A percentile compares a stretch with the other conserved stretches of the same genome.
Evolutionary conservation across 495 filamentous ascomycete species (phyloP).

Genomic region (Aspergillus carlsbadensis): DNA sequence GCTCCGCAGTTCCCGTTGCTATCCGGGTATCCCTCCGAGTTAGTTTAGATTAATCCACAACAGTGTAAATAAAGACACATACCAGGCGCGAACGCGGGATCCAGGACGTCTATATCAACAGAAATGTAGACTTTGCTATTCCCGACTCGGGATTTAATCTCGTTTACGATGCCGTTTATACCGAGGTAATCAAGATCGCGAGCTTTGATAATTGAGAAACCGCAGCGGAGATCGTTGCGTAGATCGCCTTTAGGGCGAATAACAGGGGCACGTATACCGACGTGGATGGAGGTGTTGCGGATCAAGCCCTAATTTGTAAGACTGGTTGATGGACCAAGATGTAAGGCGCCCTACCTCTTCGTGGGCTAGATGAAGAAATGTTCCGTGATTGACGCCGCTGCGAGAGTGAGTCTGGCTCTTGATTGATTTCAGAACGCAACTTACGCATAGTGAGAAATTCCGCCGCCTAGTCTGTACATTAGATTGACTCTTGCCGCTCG

Average conservation of each 20-base stretch:
- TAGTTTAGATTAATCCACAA: background rate
- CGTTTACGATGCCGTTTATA: constrained; percentile 36
- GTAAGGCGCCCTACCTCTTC: constrained; percentile 35
- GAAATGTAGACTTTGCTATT: constrained; percentile 34
- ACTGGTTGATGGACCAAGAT: background rate
- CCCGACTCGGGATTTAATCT: constrained; percentile 45
- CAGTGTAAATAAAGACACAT: constrained; percentile 1
- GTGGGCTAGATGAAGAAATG: constrained; percentile 53
- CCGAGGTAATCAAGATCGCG: constrained; percentile 53
- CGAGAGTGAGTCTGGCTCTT: background rate
- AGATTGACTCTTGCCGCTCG: background rate
- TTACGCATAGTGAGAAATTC: constrained; percentile 50
- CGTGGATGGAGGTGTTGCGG: constrained; percentile 47
- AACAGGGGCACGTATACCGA: constrained; percentile 50
- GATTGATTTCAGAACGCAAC: constrained; percentile 9
- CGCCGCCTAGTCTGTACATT: constrained; percentile 25
- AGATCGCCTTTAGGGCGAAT: constrained; percentile 41
- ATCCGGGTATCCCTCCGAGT: background rate
- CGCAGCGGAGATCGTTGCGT: constrained; percentile 48
- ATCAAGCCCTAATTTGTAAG: constrained; percentile 37
- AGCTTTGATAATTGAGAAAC: constrained; percentile 48
- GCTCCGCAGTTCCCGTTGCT: constrained; percentile 50
- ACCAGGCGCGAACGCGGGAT: constrained; percentile 53
- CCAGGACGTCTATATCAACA: constrained; percentile 54
- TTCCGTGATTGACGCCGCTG: constrained; percentile 53